Evolutionary conservation across 352 stramenopile species (phyloP), one percentile per base, ranked within the genome.

Genomic region (Phytophthora quininea): DNA sequence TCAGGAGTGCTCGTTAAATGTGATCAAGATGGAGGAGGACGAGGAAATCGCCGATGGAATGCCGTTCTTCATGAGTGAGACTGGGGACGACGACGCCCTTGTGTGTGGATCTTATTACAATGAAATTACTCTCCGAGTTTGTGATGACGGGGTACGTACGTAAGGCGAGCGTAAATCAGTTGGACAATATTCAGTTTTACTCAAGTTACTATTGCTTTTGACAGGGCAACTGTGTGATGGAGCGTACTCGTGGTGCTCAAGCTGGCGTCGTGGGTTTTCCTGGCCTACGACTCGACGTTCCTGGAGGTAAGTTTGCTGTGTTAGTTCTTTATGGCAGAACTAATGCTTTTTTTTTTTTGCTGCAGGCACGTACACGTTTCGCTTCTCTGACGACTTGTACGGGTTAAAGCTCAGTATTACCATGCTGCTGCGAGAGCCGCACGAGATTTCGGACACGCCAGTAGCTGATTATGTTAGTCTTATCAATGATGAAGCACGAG

Each of bases 1-100:
- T 49, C 80, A 92, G 53, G 77, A 88, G 54, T 92, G 84, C 56
- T 73, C 67, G 1, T 55, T 94, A 15, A 88, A 79, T 10, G 52
- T 94, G 15, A 64, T 94, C 8, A 91, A 91, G 58, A 77, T 92
- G 59, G 86, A 94, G 48, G 86, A 94, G 64, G 86, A 94, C 58
- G 86, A 94, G 64, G 86, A 90, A 29, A 69, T 76, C 29, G 62
- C 75, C 2, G 70, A 79, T 40, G 66, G 62, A 14, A 84, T 91
- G 58, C 82, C 84, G 6, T 89, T 88, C 61, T 92, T 93, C 59
- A 90, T 91, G 73, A 81, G 72, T 29, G 77, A 90, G 37, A 68
- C 76, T 6, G 86, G 82, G 35, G 82, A 91, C 33, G 86, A 94
- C 43, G 86, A 94, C 51, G 62, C 46, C 0, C 69, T 92, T 9